A percentile compares a stretch with the other conserved stretches of the same genome.
These are phyloP conservation scores for Penicillium sclerotigenum DNA, from an alignment of 2,329 filamentous ascomycete genomes.

Conservation along the genomic window DNA sequence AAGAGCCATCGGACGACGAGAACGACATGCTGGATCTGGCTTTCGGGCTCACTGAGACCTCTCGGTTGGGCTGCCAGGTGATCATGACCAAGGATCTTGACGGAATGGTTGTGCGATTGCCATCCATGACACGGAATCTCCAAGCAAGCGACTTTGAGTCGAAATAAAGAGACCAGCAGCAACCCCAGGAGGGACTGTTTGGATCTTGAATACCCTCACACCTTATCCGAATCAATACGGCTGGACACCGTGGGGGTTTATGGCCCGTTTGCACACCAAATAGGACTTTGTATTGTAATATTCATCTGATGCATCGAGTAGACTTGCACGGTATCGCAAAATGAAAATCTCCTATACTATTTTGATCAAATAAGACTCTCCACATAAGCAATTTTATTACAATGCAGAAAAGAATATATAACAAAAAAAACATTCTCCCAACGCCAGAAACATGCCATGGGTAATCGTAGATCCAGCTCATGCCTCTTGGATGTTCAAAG, in stretches of 20 bases:
- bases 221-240: background rate
- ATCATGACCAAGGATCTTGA: conserved; percentile 87
- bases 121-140: conserved; percentile 91
- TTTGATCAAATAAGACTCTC: conserved; percentile 17
- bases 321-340: conserved; percentile 21
- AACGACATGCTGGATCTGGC: conserved; percentile 91
- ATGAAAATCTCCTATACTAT: conserved; percentile 30
- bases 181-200: conserved; percentile 3
- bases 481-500: conserved; percentile 45
- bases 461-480: conserved; percentile 28
- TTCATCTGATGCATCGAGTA: conserved; percentile 25
- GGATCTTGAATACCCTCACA: background rate
- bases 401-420: conserved; percentile 18
- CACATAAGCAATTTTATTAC: conserved; percentile 24
- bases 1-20: conserved; percentile 74
- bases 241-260: background rate
- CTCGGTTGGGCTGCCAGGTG: conserved; percentile 82
- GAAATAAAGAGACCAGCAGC: conserved; percentile 34
- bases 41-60: conserved; percentile 85
- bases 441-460: conserved; percentile 37
- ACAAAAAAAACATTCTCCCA: conserved; percentile 22
- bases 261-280: conserved; percentile 3
- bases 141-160: conserved; percentile 85
- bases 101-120: conserved; percentile 78
- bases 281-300: conserved; percentile 29